Conservation (phyloP, 257 asterid genomes). For the Plantago elongata region DNA sequence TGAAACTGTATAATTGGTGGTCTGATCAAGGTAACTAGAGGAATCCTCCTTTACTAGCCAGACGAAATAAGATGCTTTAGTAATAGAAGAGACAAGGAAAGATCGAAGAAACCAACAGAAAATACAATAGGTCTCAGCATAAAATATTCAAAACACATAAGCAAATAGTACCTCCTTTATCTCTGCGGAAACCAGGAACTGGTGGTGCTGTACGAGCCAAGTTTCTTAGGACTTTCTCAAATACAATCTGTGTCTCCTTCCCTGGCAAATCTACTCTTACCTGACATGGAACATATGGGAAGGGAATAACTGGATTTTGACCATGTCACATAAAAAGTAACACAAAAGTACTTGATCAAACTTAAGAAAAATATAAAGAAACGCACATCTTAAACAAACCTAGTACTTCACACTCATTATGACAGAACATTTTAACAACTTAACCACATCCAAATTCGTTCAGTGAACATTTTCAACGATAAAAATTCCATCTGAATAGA, state of each 20-base stretch:
- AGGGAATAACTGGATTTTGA: slow-evolving; percentile 17
- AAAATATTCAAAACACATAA: not conserved
- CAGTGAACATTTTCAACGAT: not conserved
- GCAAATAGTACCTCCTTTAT: slow-evolving; percentile 62
- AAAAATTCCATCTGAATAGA: not conserved
- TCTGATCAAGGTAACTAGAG: too few relatives aligned
- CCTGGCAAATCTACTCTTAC: slow-evolving; percentile 71
- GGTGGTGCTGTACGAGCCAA: slow-evolving; percentile 80
- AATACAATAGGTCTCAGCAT: slow-evolving; percentile 8
- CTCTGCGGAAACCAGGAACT: slow-evolving; percentile 78
- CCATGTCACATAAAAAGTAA: not conserved
- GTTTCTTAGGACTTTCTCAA: slow-evolving; percentile 54
- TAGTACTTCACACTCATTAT: slow-evolving; percentile 6
- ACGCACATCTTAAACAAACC: slow-evolving; percentile 7
- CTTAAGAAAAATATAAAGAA: too few relatives aligned
- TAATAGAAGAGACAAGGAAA: not conserved
- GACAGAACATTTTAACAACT: not conserved
- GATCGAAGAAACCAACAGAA: not conserved
- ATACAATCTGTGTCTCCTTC: slow-evolving; percentile 61
- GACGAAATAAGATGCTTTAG: too few relatives aligned
- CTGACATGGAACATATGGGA: slow-evolving; percentile 28
- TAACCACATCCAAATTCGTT: too few relatives aligned
- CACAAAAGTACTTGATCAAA: slow-evolving; percentile 4
- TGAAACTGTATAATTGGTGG: too few relatives aligned
- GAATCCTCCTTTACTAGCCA: too few relatives aligned